Evolutionary conservation across 83 land plant species (phyloP).

Genomic region (Diphasiastrum complanatum): DNA sequence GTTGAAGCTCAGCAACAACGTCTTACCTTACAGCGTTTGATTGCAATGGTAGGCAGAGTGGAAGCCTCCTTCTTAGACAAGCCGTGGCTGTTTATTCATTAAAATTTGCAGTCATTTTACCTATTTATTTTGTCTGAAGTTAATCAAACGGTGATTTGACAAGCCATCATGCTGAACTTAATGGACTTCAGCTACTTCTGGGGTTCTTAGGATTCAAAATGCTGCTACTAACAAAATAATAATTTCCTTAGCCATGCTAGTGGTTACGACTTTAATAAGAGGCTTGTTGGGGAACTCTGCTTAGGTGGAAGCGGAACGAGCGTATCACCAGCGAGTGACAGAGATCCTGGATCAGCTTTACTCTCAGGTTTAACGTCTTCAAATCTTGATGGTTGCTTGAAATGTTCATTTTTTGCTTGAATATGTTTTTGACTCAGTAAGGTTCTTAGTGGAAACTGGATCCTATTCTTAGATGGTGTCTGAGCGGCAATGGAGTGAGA

Average conservation of each 20-base stretch:
- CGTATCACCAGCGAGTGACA: conserved; percentile 59
- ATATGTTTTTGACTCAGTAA: background rate
- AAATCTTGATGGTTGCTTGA: background rate
- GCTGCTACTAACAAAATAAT: background rate
- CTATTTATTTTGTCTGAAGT: too few species aligned
- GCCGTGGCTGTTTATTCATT: background rate
- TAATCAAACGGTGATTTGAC: too few species aligned
- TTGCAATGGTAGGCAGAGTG: conserved; percentile 76
- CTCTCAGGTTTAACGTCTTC: conserved; percentile 45
- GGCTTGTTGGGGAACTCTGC: background rate
- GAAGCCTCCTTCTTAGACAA: too few species aligned
- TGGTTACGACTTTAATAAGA: background rate
- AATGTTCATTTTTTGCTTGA: background rate
- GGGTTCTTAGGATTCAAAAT: background rate
- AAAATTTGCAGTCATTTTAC: background rate
- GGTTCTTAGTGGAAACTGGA: too few species aligned
- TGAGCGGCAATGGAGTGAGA: conserved; percentile 26
- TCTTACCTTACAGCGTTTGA: conserved; percentile 78
- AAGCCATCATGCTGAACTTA: too few species aligned
- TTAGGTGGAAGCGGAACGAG: conserved; percentile 82
- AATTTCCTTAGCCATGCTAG: background rate
- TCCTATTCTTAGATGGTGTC: too few species aligned
- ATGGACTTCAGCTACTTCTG: background rate
- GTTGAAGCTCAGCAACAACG: conserved; percentile 96
- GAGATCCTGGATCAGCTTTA: conserved; percentile 85